These are phyloP conservation scores for Metschnikowia shivogae DNA, from an alignment of 805 yeast species.

Conservation along the genomic window DNA sequence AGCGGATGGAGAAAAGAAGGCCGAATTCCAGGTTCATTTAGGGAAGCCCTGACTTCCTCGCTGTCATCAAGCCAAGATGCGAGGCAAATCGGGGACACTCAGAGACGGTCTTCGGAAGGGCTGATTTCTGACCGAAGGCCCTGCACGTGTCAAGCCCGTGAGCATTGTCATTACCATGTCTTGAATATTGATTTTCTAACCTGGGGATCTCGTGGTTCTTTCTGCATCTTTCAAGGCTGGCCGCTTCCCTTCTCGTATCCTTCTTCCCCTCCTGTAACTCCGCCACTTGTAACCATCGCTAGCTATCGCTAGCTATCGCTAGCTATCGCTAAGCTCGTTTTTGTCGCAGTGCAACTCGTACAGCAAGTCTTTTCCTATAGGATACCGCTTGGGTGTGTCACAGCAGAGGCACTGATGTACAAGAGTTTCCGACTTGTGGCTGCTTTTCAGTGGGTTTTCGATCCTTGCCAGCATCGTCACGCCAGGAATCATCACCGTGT, in stretches of 20 bases:
- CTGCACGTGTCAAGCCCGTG: no score
- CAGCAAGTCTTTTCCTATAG: slow-evolving; percentile 53
- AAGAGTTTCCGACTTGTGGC: slow-evolving; percentile 38
- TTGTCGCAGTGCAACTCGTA: slow-evolving; percentile 47
- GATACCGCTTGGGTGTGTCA: slow-evolving; percentile 50
- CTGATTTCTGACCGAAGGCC: no score
- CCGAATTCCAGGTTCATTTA: slow-evolving; percentile 15
- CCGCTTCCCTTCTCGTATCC: neutral
- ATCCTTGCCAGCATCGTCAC: slow-evolving; percentile 35
- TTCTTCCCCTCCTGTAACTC: neutral
- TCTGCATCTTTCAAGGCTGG: neutral
- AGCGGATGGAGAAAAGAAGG: slow-evolving; percentile 23
- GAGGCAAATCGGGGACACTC: no score
- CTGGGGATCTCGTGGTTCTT: no score
- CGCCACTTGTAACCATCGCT: neutral
- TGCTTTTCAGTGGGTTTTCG: slow-evolving; percentile 37
- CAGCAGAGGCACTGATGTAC: slow-evolving; percentile 51
- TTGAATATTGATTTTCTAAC: no score
- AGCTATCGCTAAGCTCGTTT: slow-evolving; percentile 5
- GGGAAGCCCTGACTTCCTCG: no score
- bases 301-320: neutral
- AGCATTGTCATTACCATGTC: no score
- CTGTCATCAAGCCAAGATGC: no score
- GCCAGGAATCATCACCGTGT: slow-evolving; percentile 48
- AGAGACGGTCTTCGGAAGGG: no score